Base-by-base conservation (phyloP, 768 basidiomycete species). In the Termitomyces sp. region DNA sequence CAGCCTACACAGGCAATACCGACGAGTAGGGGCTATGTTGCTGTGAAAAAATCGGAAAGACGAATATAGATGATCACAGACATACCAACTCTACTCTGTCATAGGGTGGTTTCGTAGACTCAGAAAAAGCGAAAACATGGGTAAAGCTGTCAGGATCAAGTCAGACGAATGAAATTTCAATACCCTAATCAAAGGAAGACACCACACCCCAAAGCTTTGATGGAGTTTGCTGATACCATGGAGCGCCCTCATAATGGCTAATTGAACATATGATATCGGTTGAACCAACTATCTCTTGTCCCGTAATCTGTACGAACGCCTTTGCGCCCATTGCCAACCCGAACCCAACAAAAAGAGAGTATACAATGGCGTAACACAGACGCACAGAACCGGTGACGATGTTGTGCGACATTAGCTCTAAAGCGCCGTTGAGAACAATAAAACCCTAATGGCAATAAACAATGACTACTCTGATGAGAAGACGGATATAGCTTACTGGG, bases 361-460 rank as follows among this genome's bases (percentile, higher is more conserved):
- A 94, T 57, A 89, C 79, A 53, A 90, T 77, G 26, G 89, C 81
- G 65, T 89, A 94, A 63, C 88, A 89, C 16, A 94, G 76, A 40
- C 90, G 80, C 33, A 94, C 91, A 12, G 90, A 86, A n/a, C 93
- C 91, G 0, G 90, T 78, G 32, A 92, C 84, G 64, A 95, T 86
- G 60, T 89, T 90, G 18, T 90, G 81, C 3, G 90, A 87, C 58
- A 90, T 82, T 22, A 93, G 72, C 66, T 94, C 92, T 32, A 94
- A 82, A 12, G 86, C 80, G 50, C 88, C 93, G 63, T 76, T 80
- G 14, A 89, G 78, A 10, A 89, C 83, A 52, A 88, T 82, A 59
- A 87, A 87, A 7, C 88, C 87, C 72, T 75, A 30, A 33, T 13
- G 13, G 12, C 1, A 24, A 22, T 55, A 12, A 42, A 13, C 32